Base-by-base conservation (phyloP, 768 basidiomycete genomes). In the Amanita thiersii region DNA sequence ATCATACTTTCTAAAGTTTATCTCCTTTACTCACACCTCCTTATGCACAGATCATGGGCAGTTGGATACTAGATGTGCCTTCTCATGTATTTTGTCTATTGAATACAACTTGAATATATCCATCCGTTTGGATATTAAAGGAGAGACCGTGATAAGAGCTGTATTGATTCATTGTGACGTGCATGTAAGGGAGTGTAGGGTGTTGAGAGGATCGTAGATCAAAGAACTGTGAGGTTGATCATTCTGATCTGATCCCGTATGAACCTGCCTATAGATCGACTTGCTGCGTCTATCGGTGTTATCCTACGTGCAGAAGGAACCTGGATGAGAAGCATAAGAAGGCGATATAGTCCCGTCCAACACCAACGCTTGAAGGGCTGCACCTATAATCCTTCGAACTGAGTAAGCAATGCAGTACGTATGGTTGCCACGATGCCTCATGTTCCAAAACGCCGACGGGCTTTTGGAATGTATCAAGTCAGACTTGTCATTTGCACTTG, bases 221-320 rank as follows among this genome's bases (percentile, higher is more conserved):
- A 36, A 25, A 36, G 34, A 18, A 36, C 15, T 32, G 33, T 20
- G 32, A 43, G 41, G 34, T 25, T 24, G 41, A 26, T 41, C 31
- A 34, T 34, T 24, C 41, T 43, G 41, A 43, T 43, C 41, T 43
- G 41, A 43, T 43, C 23, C 41, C 26, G 41, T 10, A 34, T 17
- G 41, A 41, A 41, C 31, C 21, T 14, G 15, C 14, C 26, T 35
- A 34, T 42, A 19, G 33, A 11, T 42, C 36, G 25, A 21, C n/a
- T 35, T 10, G 25, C 28, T 43, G 25, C 41, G 34, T 43, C 32
- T 43, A 43, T 43, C 34, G 34, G 41, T 26, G 12, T 41, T 9
- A 12, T 10, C 23, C 24, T 14, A 12, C 19, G 12, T 7, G 26
- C 26, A 28, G n/a, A 28, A 28, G 26, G 26, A 7, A 28, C 7